Evolutionary conservation across 441 rosid species (phyloP).

Genomic region (Syzygium syzygioides): DNA sequence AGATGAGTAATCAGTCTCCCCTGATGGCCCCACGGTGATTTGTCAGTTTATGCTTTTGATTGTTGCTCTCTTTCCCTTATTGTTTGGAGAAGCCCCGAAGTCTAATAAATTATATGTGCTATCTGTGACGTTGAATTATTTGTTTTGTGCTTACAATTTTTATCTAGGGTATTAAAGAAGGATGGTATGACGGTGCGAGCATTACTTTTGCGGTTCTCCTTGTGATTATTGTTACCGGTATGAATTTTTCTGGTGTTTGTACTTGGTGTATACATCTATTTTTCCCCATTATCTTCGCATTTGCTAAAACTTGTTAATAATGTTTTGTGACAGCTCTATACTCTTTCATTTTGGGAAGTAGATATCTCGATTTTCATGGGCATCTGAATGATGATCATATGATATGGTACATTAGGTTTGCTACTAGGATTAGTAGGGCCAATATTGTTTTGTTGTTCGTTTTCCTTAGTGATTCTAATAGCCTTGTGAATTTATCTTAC

Average conservation of each 20-base stretch:
- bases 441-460: background rate
- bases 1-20: background rate
- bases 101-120: background rate
- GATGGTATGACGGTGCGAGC: slow-evolving; percentile 99
- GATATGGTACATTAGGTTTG: background rate
- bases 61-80: background rate
- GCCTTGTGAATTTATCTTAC: background rate
- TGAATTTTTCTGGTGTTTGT: background rate
- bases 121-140: background rate
- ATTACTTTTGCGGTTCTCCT: slow-evolving; percentile 94
- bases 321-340: background rate
- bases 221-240: slow-evolving; percentile 94
- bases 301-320: background rate
- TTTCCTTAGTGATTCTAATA: background rate
- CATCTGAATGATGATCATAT: background rate
- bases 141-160: background rate
- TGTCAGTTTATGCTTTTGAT: background rate
- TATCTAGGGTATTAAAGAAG: slow-evolving; percentile 77
- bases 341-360: background rate
- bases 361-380: background rate
- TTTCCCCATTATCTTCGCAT: background rate
- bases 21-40: background rate
- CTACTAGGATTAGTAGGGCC: background rate
- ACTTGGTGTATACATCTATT: background rate
- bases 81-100: background rate